Evolutionary conservation across 306 rosid species (phyloP), one percentile per base, ranked within the genome.

Genomic region (Trichosanthes truncata): DNA sequence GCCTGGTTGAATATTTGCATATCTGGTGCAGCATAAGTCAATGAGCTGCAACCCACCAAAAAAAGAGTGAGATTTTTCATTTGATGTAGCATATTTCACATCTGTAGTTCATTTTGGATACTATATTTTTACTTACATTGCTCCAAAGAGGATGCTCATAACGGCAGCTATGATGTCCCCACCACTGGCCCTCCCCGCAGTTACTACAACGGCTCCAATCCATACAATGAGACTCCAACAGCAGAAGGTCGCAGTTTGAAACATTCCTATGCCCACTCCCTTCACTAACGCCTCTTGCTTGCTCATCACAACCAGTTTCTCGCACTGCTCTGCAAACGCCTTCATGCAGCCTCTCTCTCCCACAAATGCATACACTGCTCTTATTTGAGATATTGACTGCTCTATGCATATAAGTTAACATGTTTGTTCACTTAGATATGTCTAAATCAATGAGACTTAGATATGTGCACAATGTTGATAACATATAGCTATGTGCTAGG

Each of bases 131-230:
- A 25, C 94, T 85, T 88, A 90, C 97, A 93, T 93, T 8, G 97
- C 95, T 57, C 98, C 98, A 80, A 91, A 93, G 67, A 93, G 97
- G 87, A 93, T 91, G 89, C 98, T 88, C 93, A 93, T 90, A 33
- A 93, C 90, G 41, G 97, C 96, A 18, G 93, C 78, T 82, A 93
- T 52, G 36, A 90, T 83, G 48, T 93, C 89, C 66, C 97, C 98
- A 35, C 93, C 95, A 13, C 45, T 84, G 61, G 97, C 97, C 73
- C 83, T 85, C 17, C 86, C 79, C 6, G 90, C 84, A 3, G 78
- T 75, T 84, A 91, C 95, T 20, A 93, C 86, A 80, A 93, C 87
- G 40, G 98, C 98, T 76, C 98, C 98, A 81, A 93, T 83, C 95
- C 95, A 91, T 62, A 91, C 81, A 80, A 93, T 90, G 80, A 93